phyloP scores from a whole-genome alignment of 2,329 filamentous ascomycete species.

The Colletotrichum tabaci region DNA sequence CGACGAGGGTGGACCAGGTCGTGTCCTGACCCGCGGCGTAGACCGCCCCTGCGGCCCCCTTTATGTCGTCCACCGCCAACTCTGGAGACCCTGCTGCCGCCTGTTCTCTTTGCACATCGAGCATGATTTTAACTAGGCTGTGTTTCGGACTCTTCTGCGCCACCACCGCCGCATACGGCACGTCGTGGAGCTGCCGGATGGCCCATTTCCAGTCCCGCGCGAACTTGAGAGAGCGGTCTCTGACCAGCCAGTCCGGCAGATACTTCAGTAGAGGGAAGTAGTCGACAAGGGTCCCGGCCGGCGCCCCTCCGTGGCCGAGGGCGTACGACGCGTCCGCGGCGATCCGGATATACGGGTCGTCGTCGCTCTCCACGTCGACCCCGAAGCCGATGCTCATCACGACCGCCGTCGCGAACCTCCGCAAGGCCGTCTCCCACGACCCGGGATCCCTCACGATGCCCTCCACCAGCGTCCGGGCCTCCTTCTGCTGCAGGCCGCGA shows the following conservation, averaged over 20 bases:
- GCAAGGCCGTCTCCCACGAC: slow-evolving; percentile 55
- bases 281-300: slow-evolving; percentile 60
- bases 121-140: slow-evolving; percentile 46
- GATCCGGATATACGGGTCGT: slow-evolving; percentile 53
- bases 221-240: slow-evolving; percentile 50
- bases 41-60: slow-evolving; percentile 62
- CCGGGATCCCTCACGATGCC: slow-evolving; percentile 51
- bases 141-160: slow-evolving; percentile 4
- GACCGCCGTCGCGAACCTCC: slow-evolving; percentile 58
- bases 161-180: slow-evolving; percentile 53
- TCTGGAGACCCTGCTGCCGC: slow-evolving; percentile 51
- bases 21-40: slow-evolving; percentile 64
- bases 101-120: slow-evolving; percentile 46
- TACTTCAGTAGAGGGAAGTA: slow-evolving; percentile 61
- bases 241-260: slow-evolving; percentile 54
- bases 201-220: slow-evolving; percentile 50
- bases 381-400: slow-evolving; percentile 62
- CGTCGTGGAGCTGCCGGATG: slow-evolving; percentile 59
- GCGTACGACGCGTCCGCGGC: slow-evolving; percentile 44
- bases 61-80: slow-evolving; percentile 60
- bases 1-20: slow-evolving; percentile 57
- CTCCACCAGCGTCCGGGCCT: slow-evolving; percentile 45
- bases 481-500: slow-evolving; percentile 46
- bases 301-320: slow-evolving; percentile 52
- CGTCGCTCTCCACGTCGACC: slow-evolving; percentile 53